These are phyloP conservation scores for Hibiscus syriacus DNA, from an alignment of 345 rosid species.

Conservation along the genomic window DNA sequence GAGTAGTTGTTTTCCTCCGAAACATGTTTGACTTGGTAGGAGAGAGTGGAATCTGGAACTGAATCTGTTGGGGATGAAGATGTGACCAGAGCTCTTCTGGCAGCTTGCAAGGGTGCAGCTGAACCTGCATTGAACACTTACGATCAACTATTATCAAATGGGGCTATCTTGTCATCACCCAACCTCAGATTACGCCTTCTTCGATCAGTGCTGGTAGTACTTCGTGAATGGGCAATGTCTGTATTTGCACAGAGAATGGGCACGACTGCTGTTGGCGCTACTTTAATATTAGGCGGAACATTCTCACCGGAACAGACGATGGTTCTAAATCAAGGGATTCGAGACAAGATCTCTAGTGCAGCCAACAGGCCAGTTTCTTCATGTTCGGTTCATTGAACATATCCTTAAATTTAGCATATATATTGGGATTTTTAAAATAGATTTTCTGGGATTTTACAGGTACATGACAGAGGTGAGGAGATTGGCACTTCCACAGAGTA, in stretches of 20 bases:
- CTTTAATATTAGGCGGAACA: conserved; percentile 59
- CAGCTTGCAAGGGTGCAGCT: conserved; percentile 89
- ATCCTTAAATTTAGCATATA: too few relatives aligned
- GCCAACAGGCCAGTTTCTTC: conserved; percentile 63
- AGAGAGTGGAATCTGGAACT: conserved; percentile 58
- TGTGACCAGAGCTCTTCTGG: conserved; percentile 79
- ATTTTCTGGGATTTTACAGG: not conserved
- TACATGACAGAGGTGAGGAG: conserved; percentile 74
- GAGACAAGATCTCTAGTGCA: conserved; percentile 82
- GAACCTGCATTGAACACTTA: conserved; percentile 84
- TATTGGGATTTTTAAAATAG: not conserved
- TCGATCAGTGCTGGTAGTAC: conserved; percentile 67
- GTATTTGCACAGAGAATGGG: conserved; percentile 70
- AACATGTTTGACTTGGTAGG: conserved; percentile 33
- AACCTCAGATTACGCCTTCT: conserved; percentile 76
- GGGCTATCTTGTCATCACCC: conserved; percentile 73
- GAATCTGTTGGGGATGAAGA: conserved; percentile 89
- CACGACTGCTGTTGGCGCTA: conserved; percentile 55
- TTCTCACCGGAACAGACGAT: conserved; percentile 50
- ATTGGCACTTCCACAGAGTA: conserved; percentile 67
- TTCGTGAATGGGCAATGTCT: conserved; percentile 94
- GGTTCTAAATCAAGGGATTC: conserved; percentile 58
- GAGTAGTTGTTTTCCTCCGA: not conserved
- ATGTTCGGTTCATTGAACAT: not conserved
- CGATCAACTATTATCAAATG: conserved; percentile 72